Conservation (phyloP, 768 basidiomycete genomes). For the Asterophora lycoperdoides region DNA sequence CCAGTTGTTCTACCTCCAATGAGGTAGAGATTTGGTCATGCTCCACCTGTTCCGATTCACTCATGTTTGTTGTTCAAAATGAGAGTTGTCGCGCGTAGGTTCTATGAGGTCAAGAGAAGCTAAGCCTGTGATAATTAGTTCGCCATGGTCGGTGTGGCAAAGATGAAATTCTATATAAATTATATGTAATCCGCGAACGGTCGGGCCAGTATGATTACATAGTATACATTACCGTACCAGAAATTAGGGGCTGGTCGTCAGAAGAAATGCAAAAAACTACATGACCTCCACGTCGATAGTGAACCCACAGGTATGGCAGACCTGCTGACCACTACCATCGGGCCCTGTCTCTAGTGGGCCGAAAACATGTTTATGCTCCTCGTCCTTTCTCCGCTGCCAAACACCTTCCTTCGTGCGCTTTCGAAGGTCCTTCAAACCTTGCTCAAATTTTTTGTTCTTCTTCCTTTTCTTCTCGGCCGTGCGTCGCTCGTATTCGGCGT, state of each 20-base stretch:
- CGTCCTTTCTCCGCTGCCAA: slow-evolving; percentile 17
- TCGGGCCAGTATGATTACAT: too few species aligned
- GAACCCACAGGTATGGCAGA: slow-evolving; percentile 89
- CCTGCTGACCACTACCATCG: slow-evolving; percentile 60
- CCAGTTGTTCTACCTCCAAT: slow-evolving; percentile 75
- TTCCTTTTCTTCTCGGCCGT: slow-evolving; percentile 16
- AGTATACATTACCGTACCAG: background rate
- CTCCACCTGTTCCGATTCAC: slow-evolving; percentile 47
- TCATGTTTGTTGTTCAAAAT: slow-evolving; percentile 13
- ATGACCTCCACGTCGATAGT: slow-evolving; percentile 80
- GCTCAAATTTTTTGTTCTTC: slow-evolving; percentile 87
- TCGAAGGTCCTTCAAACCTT: slow-evolving; percentile 64
- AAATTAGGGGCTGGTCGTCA: background rate
- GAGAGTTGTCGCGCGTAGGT: background rate
- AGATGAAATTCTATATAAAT: background rate
- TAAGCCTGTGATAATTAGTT: background rate
- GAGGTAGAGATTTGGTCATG: slow-evolving; percentile 67
- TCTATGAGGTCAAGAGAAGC: background rate
- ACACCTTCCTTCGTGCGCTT: slow-evolving; percentile 26
- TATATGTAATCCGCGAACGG: too few species aligned
- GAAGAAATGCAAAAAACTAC: background rate
- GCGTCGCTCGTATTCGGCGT: slow-evolving; percentile 14
- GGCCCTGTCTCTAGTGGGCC: slow-evolving; percentile 50
- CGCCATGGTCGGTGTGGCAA: background rate
- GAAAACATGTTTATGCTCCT: slow-evolving; percentile 80